Evolutionary conservation across 1,284 basidiomycete species (phyloP).

Genomic region (Irpex rosettiformis): DNA sequence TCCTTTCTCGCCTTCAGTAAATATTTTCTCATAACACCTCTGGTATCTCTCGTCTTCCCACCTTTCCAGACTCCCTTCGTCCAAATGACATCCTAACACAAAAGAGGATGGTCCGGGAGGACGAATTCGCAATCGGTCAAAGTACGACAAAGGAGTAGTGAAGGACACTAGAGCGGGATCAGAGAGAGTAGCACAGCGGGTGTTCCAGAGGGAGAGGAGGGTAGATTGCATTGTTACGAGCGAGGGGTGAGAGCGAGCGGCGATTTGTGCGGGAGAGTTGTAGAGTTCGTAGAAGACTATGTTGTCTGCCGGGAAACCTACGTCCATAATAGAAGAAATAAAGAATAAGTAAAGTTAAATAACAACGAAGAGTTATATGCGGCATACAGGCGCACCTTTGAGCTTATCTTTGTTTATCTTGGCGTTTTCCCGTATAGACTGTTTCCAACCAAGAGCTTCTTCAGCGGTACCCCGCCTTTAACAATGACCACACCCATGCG

Average conservation of each 20-base stretch:
- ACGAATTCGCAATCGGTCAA: conserved; percentile 73
- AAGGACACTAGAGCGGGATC: conserved; percentile 42
- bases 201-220: conserved; percentile 61
- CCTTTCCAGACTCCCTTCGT: conserved; percentile 72
- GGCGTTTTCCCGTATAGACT: conserved; percentile 53
- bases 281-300: conserved; percentile 76
- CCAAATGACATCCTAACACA: conserved; percentile 69
- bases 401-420: conserved; percentile 45
- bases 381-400: conserved; percentile 47
- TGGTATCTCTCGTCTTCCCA: conserved; percentile 74
- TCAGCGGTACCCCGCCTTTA: conserved; percentile 53
- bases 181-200: conserved; percentile 29
- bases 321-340: no score
- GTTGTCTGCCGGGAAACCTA: conserved; percentile 64
- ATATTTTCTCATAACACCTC: conserved; percentile 52
- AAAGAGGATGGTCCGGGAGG: conserved; percentile 66
- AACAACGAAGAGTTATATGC: no score
- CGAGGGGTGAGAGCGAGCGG: conserved; percentile 51
- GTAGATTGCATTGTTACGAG: conserved; percentile 48
- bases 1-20: conserved; percentile 32
- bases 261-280: conserved; percentile 58
- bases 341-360: no score
- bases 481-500: conserved; percentile 59
- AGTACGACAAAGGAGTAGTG: conserved; percentile 64
- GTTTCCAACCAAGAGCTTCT: conserved; percentile 65